Conservation (phyloP, 257 asterid species). For the Jaltomata sinuosa region DNA sequence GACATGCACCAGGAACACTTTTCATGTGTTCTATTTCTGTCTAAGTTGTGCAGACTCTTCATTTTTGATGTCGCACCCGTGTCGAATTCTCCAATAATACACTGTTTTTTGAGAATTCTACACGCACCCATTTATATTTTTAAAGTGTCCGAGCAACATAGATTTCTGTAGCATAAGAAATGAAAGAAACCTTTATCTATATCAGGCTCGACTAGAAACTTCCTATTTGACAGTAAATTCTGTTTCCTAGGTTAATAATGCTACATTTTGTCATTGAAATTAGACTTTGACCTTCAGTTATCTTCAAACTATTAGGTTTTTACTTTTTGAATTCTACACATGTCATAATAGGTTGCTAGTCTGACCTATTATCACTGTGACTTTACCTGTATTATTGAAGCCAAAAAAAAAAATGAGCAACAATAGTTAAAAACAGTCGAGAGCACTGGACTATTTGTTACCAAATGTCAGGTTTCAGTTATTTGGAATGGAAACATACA, state of each 20-base stretch:
- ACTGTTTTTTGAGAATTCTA: too few species aligned
- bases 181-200: neutral
- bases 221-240: neutral
- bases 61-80: too few species aligned
- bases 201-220: neutral
- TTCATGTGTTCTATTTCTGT: neutral
- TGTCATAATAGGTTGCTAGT: neutral
- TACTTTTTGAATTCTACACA: neutral
- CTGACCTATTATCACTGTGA: neutral
- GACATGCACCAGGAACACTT: neutral
- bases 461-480: neutral
- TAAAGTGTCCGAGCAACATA: too few species aligned
- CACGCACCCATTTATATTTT: too few species aligned
- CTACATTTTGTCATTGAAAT: neutral
- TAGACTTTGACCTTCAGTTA: neutral
- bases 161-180: neutral
- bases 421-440: neutral
- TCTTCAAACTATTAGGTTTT: neutral
- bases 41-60: too few species aligned
- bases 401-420: neutral
- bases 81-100: too few species aligned
- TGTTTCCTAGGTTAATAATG: neutral
- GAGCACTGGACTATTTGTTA: neutral
- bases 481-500: neutral
- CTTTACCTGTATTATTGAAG: neutral